phyloP scores from a whole-genome alignment of 352 stramenopile genomes.

The Elongisporangium undulatum region DNA sequence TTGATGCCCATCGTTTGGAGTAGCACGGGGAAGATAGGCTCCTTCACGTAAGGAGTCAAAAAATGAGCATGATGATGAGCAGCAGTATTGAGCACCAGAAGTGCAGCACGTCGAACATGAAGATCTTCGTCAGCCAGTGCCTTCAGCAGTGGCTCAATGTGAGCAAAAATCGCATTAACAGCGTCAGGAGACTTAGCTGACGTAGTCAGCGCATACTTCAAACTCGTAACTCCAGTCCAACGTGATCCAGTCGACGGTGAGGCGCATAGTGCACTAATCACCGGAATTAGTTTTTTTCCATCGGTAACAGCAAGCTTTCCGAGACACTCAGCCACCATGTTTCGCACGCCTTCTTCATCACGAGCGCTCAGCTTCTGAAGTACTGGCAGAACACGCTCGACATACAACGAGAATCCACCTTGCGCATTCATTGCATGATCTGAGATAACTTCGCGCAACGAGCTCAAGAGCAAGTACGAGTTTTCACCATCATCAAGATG shows the following conservation, averaged over 20 bases:
- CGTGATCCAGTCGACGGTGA: conserved; percentile 52
- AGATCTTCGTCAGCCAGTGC: conserved; percentile 95
- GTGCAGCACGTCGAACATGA: conserved; percentile 90
- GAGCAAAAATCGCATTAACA: conserved; percentile 43
- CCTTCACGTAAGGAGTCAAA: conserved; percentile 70
- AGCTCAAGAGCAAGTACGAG: conserved; percentile 96
- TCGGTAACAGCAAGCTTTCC: conserved; percentile 93
- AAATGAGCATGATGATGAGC: conserved; percentile 92
- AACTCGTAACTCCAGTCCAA: conserved; percentile 91
- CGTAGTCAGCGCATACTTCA: conserved; percentile 87
- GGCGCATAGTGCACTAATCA: conserved; percentile 80
- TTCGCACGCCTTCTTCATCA: conserved; percentile 94
- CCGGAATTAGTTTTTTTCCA: conserved; percentile 82
- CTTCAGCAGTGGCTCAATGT: conserved; percentile 89
- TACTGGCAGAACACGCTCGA: conserved; percentile 91
- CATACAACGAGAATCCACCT: conserved; percentile 67
- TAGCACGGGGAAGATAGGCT: conserved; percentile 89
- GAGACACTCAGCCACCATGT: conserved; percentile 97
- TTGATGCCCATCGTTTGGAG: conserved; percentile 91
- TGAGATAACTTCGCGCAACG: conserved; percentile 95
- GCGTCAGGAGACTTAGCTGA: conserved; percentile 22
- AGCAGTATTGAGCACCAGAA: conserved; percentile 95
- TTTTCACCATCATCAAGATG: conserved; percentile 89
- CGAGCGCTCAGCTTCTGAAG: conserved; percentile 90
- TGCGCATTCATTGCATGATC: conserved; percentile 73